Evolutionary conservation across 2,329 filamentous ascomycete species (phyloP).

Genomic region (Trichophyton mentagrophytes): DNA sequence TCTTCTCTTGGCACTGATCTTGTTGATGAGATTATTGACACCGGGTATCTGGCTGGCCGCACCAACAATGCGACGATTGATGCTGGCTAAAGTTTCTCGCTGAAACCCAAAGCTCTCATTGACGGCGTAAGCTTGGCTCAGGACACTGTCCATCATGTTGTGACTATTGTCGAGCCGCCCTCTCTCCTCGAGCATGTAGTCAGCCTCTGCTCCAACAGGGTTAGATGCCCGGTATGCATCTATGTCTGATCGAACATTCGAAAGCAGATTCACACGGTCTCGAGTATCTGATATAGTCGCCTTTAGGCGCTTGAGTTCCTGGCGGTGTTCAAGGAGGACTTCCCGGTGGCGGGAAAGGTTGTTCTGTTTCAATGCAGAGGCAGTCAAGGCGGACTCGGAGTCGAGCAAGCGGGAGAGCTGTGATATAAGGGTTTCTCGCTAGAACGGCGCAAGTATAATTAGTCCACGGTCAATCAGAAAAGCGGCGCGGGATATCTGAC

Average conservation of each 20-base stretch:
- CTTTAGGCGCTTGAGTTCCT: constrained; percentile 65
- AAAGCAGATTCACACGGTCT: constrained; percentile 78
- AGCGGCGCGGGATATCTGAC: constrained; percentile 5
- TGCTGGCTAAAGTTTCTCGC: constrained; percentile 72
- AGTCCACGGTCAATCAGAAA: background rate
- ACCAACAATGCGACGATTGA: constrained; percentile 79
- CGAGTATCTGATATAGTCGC: constrained; percentile 63
- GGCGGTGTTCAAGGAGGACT: constrained; percentile 73
- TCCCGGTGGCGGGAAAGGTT: constrained; percentile 86
- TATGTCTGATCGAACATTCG: constrained; percentile 84
- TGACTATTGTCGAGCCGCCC: constrained; percentile 77
- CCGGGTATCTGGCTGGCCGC: constrained; percentile 87
- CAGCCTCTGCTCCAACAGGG: constrained; percentile 70
- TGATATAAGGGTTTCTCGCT: constrained; percentile 70
- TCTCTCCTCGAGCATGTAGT: constrained; percentile 94
- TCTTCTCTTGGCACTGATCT: constrained; percentile 89
- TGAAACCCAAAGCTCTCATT: constrained; percentile 84
- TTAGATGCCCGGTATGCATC: constrained; percentile 73
- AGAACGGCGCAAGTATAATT: background rate
- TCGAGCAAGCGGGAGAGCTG: constrained; percentile 84
- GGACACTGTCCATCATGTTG: constrained; percentile 73
- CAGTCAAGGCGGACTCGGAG: constrained; percentile 73
- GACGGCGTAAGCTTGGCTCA: constrained; percentile 92
- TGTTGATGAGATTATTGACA: constrained; percentile 78
- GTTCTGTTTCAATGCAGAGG: constrained; percentile 92